Percentiles rank a stretch among this genome's conserved stretches.
Evolutionary conservation across 2,329 filamentous ascomycete genomes (phyloP).

Genomic region (Fusarium nygamai): DNA sequence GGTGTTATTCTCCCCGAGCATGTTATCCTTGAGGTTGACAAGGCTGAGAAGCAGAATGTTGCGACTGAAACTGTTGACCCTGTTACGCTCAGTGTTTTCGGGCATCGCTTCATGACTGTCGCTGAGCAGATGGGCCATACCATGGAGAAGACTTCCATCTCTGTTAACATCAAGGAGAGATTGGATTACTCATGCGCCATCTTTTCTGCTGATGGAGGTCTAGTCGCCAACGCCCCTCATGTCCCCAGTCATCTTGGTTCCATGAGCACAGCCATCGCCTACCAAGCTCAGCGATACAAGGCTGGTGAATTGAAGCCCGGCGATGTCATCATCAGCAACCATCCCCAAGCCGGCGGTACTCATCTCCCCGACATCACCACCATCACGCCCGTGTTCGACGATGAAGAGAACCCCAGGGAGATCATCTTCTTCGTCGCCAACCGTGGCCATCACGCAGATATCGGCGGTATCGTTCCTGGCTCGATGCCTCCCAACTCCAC

Average conservation of each 20-base stretch:
- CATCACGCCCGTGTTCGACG: conserved; percentile 45
- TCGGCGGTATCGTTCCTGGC: conserved; percentile 72
- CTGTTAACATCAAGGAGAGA: conserved; percentile 81
- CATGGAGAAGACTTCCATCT: conserved; percentile 79
- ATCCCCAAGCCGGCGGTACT: conserved; percentile 42
- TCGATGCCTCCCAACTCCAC: conserved; percentile 78
- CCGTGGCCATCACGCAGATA: conserved; percentile 49
- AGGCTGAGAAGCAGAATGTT: conserved; percentile 28
- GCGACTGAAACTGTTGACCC: conserved; percentile 67
- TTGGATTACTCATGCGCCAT: conserved; percentile 83
- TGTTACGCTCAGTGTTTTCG: conserved; percentile 78
- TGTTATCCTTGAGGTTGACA: conserved; percentile 48
- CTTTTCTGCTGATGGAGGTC: conserved; percentile 70
- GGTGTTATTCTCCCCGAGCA: conserved; percentile 48
- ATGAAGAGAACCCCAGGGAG: conserved; percentile 40
- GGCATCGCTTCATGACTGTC: conserved; percentile 83
- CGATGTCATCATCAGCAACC: conserved; percentile 38
- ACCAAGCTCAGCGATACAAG: conserved; percentile 32
- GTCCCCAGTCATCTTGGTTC: conserved; percentile 36
- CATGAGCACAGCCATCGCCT: conserved; percentile 37
- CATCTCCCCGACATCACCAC: conserved; percentile 44
- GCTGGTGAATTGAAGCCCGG: conserved; percentile 33
- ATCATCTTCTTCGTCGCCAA: conserved; percentile 49
- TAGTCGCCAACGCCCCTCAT: conserved; percentile 36
- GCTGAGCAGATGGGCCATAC: conserved; percentile 84